These are phyloP conservation scores for Arabidopsis hybrid DNA, from an alignment of 441 rosid species.

Conservation along the genomic window DNA sequence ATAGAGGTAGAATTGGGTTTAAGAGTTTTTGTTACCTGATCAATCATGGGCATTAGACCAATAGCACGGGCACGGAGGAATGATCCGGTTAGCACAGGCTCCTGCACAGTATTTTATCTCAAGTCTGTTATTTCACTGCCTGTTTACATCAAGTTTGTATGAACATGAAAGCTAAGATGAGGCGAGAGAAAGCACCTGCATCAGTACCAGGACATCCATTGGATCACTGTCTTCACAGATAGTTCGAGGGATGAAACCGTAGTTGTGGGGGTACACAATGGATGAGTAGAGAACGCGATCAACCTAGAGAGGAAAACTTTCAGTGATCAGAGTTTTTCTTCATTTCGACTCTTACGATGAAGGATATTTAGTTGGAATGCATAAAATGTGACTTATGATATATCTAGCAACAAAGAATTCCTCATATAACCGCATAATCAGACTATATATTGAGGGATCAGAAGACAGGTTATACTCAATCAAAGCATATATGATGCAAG, in stretches of 20 bases:
- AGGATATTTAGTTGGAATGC: conserved; percentile 17
- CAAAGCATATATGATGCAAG: neutral
- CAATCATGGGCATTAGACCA: conserved; percentile 99
- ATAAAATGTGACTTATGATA: conserved; percentile 3
- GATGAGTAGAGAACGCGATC: conserved; percentile 97
- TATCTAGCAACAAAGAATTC: neutral
- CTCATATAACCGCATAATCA: neutral
- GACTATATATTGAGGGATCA: neutral
- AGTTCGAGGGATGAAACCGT: conserved; percentile 97
- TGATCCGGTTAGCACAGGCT: conserved; percentile 89
- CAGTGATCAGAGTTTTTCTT: conserved; percentile 12
- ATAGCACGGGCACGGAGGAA: conserved; percentile 98
- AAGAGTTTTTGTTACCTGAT: conserved; percentile 59
- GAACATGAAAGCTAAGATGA: conserved; percentile 22
- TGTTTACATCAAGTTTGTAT: conserved; percentile 1
- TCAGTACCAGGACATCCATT: conserved; percentile 88
- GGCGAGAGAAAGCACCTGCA: conserved; percentile 71
- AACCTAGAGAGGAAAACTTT: conserved; percentile 56
- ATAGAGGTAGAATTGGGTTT: conserved; percentile 7
- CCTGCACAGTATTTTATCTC: conserved; percentile 51
- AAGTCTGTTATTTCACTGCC: conserved; percentile 17
- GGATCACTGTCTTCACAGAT: conserved; percentile 98
- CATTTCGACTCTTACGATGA: neutral
- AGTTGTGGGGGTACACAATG: conserved; percentile 99
- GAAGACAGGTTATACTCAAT: neutral